Evolutionary conservation across 169 alveolate genomes (phyloP).

Genomic region (Blepharisma undulans): DNA sequence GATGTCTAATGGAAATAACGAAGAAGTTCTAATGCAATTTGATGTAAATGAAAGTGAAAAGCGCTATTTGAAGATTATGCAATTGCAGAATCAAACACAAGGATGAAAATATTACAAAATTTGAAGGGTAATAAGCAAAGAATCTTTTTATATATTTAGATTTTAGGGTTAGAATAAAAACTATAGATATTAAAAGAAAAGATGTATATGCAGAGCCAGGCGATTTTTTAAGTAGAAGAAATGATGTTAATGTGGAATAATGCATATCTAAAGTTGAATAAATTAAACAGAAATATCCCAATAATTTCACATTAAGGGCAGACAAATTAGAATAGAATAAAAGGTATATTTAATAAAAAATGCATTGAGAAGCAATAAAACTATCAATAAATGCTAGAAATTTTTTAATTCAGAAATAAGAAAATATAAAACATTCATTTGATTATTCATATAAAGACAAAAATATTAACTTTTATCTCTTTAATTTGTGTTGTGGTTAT

Average conservation of each 20-base stretch:
- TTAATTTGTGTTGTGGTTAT: no score
- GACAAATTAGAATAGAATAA: background rate
- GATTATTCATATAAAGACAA: no score
- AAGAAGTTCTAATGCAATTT: background rate
- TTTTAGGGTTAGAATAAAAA: background rate
- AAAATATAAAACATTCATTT: no score
- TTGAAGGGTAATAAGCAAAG: background rate
- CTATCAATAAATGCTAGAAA: no score
- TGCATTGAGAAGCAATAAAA: no score
- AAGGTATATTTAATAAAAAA: no score
- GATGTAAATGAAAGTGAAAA: background rate
- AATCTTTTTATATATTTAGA: background rate
- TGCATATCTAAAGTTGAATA: conserved; percentile 21
- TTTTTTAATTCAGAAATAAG: no score
- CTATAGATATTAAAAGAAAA: conserved; percentile 21
- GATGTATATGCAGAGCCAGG: conserved; percentile 30
- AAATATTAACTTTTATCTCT: no score
- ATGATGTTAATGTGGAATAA: background rate
- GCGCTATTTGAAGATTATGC: conserved; percentile 20
- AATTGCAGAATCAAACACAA: background rate
- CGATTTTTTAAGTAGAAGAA: background rate
- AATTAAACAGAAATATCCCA: background rate
- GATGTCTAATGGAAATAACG: no score
- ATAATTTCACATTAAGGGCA: background rate
- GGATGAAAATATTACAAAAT: background rate